Base-by-base conservation (phyloP, 2,329 filamentous ascomycete species). In the Bipolaris zeicola region DNA sequence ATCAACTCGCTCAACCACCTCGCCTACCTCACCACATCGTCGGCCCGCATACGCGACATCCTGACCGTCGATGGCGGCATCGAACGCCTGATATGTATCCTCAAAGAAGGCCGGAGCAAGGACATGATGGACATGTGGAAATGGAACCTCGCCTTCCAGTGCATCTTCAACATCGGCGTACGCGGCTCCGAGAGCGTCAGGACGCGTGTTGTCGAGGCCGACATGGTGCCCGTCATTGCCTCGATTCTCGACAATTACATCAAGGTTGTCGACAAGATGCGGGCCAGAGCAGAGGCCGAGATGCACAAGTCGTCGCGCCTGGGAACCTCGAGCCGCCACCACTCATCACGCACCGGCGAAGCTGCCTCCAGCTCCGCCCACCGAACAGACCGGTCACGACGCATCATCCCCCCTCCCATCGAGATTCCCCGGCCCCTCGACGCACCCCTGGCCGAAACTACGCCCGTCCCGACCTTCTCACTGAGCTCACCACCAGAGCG, bases 51-150 rank as follows among this genome's bases (percentile, higher is more conserved):
- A 77, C 88, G 95, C 69, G 95, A 99, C 76, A 99, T 99, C 62
- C 85, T 99, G 64, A 98, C 94, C 55, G 92, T 99, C 80, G 95
- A 99, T 89, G 95, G 95, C 78, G 95, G 95, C 61, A 95, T 99
- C 77, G 95, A 99, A 81, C 84, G 94, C 64, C 82, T 99, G 67
- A 91, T 99, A 75, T 97, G 92, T 84, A 97, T 99, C 73, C 86
- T 99, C 77, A 99, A 99, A 79, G 92, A 96, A 78, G 95, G 95
- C 62, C 86, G 95, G 74, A 97, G 91, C 80, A 96, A 93, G 78
- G 94, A 99, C 76, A 89, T 97, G 88, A 97, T 98, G 94, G 94
- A 97, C 77, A 96, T 96, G 91, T 99, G 95, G 95, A 98, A 98
- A 79, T 99, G 95, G 95, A 99, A 97, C 73, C 84, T 99, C 61